A percentile compares a stretch with the other conserved stretches of the same genome.
Evolutionary conservation across 257 asterid genomes (phyloP).

Genomic region (Solanum microdontum): DNA sequence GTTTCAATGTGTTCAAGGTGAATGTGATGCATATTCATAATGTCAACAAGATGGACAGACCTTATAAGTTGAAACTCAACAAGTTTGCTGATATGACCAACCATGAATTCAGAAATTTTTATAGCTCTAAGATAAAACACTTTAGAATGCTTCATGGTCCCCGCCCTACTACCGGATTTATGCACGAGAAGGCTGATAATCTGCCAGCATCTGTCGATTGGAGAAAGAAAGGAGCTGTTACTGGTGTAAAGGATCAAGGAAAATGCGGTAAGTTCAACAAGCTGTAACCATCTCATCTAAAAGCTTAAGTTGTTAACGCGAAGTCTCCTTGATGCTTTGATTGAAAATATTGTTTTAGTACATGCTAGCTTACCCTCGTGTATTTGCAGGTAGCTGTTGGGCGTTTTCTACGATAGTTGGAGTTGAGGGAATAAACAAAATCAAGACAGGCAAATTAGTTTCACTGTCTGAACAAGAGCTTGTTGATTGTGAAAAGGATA

Average conservation of each 20-base stretch:
- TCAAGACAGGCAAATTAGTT: slow-evolving; percentile 50
- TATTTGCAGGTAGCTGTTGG: slow-evolving; percentile 71
- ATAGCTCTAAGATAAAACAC: slow-evolving; percentile 59
- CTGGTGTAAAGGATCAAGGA: slow-evolving; percentile 77
- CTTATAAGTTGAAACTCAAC: slow-evolving; percentile 80
- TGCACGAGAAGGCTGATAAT: slow-evolving; percentile 32
- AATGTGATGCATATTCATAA: slow-evolving; percentile 57
- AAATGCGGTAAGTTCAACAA: slow-evolving; percentile 44
- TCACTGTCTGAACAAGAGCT: slow-evolving; percentile 85
- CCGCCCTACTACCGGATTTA: slow-evolving; percentile 34
- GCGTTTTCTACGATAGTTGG: slow-evolving; percentile 89
- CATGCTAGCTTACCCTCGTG: background rate
- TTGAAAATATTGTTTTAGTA: background rate
- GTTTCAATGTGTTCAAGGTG: slow-evolving; percentile 76
- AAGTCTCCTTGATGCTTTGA: background rate
- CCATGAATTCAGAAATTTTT: slow-evolving; percentile 49
- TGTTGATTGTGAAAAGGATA: slow-evolving; percentile 70
- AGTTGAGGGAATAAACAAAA: slow-evolving; percentile 79
- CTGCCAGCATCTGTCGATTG: slow-evolving; percentile 68
- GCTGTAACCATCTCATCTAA: background rate
- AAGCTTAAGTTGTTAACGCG: background rate
- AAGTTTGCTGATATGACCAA: slow-evolving; percentile 68
- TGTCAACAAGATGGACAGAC: slow-evolving; percentile 62
- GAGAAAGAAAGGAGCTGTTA: slow-evolving; percentile 76
- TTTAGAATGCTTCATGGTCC: slow-evolving; percentile 44